phyloP scores from a whole-genome alignment of 768 basidiomycete species.

The Phylloporus arenicola region DNA sequence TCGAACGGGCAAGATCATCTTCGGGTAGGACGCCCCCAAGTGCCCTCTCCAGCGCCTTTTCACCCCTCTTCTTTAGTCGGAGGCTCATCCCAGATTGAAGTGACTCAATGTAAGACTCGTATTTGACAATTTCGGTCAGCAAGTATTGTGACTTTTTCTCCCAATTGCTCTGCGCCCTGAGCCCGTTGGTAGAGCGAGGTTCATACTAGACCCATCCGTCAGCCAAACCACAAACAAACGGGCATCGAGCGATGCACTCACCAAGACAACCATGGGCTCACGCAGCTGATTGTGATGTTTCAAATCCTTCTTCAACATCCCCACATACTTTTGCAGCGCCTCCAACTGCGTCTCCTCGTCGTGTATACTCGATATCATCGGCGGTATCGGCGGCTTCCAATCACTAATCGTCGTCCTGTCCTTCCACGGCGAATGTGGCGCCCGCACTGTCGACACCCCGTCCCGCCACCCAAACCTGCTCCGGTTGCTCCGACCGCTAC shows the following conservation, averaged over 20 bases:
- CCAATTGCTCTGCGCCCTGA: slow-evolving; percentile 86
- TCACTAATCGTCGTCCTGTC: slow-evolving; percentile 82
- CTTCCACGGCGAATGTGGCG: slow-evolving; percentile 62
- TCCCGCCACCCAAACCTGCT: slow-evolving; percentile 74
- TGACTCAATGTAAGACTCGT: slow-evolving; percentile 91
- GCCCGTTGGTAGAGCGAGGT: slow-evolving; percentile 63
- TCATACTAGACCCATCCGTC: slow-evolving; percentile 56
- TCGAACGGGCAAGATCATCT: slow-evolving; percentile 26
- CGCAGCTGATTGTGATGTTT: slow-evolving; percentile 79
- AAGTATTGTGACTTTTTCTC: slow-evolving; percentile 87
- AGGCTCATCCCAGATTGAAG: slow-evolving; percentile 78
- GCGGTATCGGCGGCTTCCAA: slow-evolving; percentile 89
- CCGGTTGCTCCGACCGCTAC: slow-evolving; percentile 68
- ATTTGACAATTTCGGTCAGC: slow-evolving; percentile 90
- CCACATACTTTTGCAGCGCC: slow-evolving; percentile 77
- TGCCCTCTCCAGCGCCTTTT: slow-evolving; percentile 70
- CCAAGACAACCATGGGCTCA: slow-evolving; percentile 76
- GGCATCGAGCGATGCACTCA: slow-evolving; percentile 26
- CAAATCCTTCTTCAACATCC: slow-evolving; percentile 69
- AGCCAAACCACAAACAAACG: not conserved
- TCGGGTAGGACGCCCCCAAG: slow-evolving; percentile 34
- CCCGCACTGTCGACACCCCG: slow-evolving; percentile 58
- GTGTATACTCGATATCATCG: slow-evolving; percentile 75
- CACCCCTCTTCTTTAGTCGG: slow-evolving; percentile 84
- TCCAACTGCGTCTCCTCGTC: slow-evolving; percentile 94